phyloP scores from a whole-genome alignment of 1,284 basidiomycete genomes.

The Heterobasidion annosum region DNA sequence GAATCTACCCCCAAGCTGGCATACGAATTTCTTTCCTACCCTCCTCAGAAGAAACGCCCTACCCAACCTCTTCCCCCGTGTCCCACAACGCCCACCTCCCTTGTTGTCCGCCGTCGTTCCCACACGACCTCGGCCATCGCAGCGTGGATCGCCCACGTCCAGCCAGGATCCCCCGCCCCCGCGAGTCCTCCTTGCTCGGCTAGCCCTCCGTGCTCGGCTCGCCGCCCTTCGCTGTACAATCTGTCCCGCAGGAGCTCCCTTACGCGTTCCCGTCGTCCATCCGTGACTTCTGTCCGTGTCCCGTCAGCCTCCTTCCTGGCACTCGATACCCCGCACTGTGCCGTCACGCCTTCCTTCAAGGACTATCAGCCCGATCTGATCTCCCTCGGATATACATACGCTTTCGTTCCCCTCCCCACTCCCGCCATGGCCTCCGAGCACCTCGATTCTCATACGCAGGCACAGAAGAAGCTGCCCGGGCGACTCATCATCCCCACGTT shows the following conservation, averaged over 20 bases:
- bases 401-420: slow-evolving; percentile 52
- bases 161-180: slow-evolving; percentile 58
- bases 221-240: slow-evolving; percentile 16
- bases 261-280: slow-evolving; percentile 22
- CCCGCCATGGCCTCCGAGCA: slow-evolving; percentile 35
- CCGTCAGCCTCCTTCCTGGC: slow-evolving; percentile 35
- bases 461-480: slow-evolving; percentile 13
- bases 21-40: slow-evolving; percentile 8
- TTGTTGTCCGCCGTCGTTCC: slow-evolving; percentile 20
- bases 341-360: slow-evolving; percentile 23
- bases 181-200: slow-evolving; percentile 16
- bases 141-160: slow-evolving; percentile 50
- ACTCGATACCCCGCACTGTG: slow-evolving; percentile 27
- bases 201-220: slow-evolving; percentile 12
- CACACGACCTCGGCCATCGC: slow-evolving; percentile 32
- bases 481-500: neutral
- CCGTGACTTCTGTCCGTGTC: slow-evolving; percentile 19
- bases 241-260: slow-evolving; percentile 15
- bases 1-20: neutral
- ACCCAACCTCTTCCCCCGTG: slow-evolving; percentile 14
- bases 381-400: slow-evolving; percentile 51
- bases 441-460: slow-evolving; percentile 15
- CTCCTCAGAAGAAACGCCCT: slow-evolving; percentile 23
- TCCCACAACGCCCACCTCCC: slow-evolving; percentile 4
- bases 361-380: slow-evolving; percentile 45